phyloP scores from a whole-genome alignment of 257 asterid species.

The Scutellaria minor region DNA sequence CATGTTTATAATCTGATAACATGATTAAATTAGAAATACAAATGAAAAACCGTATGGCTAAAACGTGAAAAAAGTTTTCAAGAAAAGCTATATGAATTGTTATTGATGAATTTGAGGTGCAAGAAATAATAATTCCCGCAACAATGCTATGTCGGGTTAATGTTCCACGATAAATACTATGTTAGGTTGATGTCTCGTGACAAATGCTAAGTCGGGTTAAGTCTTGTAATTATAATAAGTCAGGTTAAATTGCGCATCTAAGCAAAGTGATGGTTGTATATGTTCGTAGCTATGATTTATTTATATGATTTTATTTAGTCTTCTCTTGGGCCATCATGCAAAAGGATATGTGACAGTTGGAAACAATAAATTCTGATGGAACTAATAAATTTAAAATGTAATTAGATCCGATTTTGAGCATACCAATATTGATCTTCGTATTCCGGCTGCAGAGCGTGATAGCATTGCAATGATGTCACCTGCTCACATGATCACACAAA shows the following conservation, averaged over 20 bases:
- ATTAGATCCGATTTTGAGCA: conserved; percentile 23
- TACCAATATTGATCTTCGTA: conserved; percentile 96
- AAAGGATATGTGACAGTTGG: neutral
- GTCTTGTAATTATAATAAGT: too few relatives aligned
- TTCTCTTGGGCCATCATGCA: neutral
- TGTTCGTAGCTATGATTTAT: too few relatives aligned
- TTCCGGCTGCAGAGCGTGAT: conserved; percentile 96
- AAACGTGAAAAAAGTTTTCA: too few relatives aligned
- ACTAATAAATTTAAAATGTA: neutral
- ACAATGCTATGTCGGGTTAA: too few relatives aligned
- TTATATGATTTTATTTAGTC: too few relatives aligned
- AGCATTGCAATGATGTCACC: conserved; percentile 96
- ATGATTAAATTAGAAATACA: conserved; percentile 4
- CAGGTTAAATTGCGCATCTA: too few relatives aligned
- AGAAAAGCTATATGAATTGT: neutral
- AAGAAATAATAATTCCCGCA: neutral
- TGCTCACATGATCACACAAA: conserved; percentile 40
- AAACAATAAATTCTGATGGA: neutral
- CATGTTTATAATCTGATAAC: conserved; percentile 84
- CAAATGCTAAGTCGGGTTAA: too few relatives aligned
- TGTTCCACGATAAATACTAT: too few relatives aligned
- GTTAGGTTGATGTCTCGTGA: too few relatives aligned
- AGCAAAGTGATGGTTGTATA: too few relatives aligned
- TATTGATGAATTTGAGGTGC: neutral
- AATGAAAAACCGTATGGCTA: neutral